Evolutionary conservation across 495 filamentous ascomycete genomes (phyloP), one percentile per base, ranked within the genome.

Genomic region (Thozetella sp.): DNA sequence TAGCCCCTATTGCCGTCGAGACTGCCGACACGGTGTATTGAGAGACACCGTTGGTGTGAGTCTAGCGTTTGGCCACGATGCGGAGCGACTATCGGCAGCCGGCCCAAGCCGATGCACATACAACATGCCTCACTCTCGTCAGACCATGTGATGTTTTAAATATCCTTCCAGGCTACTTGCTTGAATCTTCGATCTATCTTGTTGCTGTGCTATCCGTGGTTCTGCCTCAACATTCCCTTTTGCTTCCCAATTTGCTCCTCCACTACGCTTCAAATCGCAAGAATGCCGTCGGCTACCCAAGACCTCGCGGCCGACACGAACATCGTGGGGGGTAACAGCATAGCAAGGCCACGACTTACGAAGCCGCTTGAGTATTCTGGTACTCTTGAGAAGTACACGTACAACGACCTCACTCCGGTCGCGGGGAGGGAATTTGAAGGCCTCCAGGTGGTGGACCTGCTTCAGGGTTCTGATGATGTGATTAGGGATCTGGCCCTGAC

Each of bases 381-480:
- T 3, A 52, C 61, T 1, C 58, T 64, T 6, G 58, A 63, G 0
- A 34, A 62, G 17, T 64, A 45, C 25, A 65, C 57, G 4, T 74
- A 89, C 30, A 81, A 83, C 63, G 85, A 90, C 63, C 80, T 84
- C 57, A 90, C 82, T 4, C 88, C 88, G n/a, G 86, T 88, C 51
- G 86, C 91, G 58, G 89, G 90, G 40, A 91, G 88, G 0, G 90
- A 93, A 61, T 74, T 92, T 54, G 75, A 82, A 45, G 89, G 88
- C 2, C 73, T 92, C 12, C 81, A 90, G 59, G 82, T 93, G n/a
- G 77, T 82, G 11, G 80, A 82, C 50, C 79, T 93, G 45, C 55
- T 67, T 51, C 58, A 45, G 3, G 64, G 54, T 40, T 52, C 46
- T 17, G 61, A 64, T n/a, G 26, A 57, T 9, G 25, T 56, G 15